Base-by-base conservation (phyloP, 768 basidiomycete genomes). In the Boletellus emodensis region DNA sequence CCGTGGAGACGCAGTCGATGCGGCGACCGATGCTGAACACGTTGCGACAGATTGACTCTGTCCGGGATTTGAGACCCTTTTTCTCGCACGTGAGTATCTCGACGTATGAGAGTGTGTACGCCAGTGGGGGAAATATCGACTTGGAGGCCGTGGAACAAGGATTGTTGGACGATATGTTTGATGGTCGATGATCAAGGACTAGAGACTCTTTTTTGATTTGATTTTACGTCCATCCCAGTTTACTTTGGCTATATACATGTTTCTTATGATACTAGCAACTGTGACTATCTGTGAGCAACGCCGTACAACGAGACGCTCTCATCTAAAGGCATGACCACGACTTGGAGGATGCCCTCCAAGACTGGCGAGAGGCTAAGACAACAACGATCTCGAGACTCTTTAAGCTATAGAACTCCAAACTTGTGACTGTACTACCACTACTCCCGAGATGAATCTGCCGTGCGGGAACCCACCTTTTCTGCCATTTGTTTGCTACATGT, bases 61-160 rank as follows among this genome's bases (percentile, higher is more conserved):
- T 96, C 37, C 80, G 83, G 34, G 90, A 96, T 61, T 72, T 99
- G 22, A 78, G 84, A n/a, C 80, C 86, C 1, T 99, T 99, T 75
- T 94, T 98, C 68, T 84, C 91, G 1, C 80, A 84, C 49, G 85
- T 94, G 44, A 95, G 93, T 67, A 83, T 95, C 44, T 75, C 85
- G 5, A 86, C 88, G 10, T 98, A 93, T 64, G 93, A 98, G 71
- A 87, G 87, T 51, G 79, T 95, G 41, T 99, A 97, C 66, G 81
- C 81, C 7, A 86, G 86, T 56, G 82, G 80, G 13, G 85, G 87
- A 0, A 83, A 79, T 49, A 74, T 98, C 17, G 94, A 98, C 63
- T 95, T 91, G 93, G 85, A 83, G 30, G 84, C 83, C 3, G 85
- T 99, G 18, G 95, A 98, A 68, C 75, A 74, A 40, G 82, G 85